These are phyloP conservation scores for Xylariales sp. DNA, from an alignment of 2,329 filamentous ascomycete species.

Conservation along the genomic window DNA sequence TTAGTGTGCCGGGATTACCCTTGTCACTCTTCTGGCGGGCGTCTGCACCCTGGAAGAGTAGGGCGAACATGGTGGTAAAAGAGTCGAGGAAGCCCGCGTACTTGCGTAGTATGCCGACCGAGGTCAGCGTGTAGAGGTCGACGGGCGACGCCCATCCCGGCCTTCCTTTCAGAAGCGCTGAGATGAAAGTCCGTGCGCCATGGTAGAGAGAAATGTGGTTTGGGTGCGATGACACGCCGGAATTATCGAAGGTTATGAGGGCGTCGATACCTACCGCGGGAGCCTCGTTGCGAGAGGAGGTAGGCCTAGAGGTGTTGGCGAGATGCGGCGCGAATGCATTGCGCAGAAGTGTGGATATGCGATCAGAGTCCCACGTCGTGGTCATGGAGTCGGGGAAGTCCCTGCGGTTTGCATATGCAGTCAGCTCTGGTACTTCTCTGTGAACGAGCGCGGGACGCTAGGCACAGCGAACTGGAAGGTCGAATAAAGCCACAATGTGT, in stretches of 20 bases:
- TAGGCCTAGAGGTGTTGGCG: constrained; percentile 50
- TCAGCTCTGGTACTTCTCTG: constrained; percentile 1
- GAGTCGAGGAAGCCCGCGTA: constrained; percentile 83
- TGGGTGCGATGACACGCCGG: constrained; percentile 86
- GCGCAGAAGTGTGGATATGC: constrained; percentile 77
- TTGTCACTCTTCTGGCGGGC: constrained; percentile 44
- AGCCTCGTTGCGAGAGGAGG: constrained; percentile 46
- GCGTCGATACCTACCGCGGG: constrained; percentile 75
- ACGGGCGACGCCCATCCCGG: constrained; percentile 77
- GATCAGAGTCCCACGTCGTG: constrained; percentile 75
- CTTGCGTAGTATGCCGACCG: constrained; percentile 80
- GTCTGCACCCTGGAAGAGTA: constrained; percentile 56
- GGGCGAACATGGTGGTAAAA: constrained; percentile 73
- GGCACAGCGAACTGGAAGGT: neutral
- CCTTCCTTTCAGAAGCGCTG: constrained; percentile 71
- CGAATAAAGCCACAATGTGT: too few species aligned
- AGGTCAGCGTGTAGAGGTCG: constrained; percentile 85
- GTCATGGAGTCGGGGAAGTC: constrained; percentile 94
- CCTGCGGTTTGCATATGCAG: constrained; percentile 42
- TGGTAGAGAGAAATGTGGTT: constrained; percentile 93
- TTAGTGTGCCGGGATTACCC: constrained; percentile 68
- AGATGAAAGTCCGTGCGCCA: constrained; percentile 80
- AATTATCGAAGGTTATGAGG: constrained; percentile 88
- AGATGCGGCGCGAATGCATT: constrained; percentile 79
- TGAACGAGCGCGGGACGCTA: neutral